Conservation (phyloP, 768 basidiomycete species). For the Suillus discolor region DNA sequence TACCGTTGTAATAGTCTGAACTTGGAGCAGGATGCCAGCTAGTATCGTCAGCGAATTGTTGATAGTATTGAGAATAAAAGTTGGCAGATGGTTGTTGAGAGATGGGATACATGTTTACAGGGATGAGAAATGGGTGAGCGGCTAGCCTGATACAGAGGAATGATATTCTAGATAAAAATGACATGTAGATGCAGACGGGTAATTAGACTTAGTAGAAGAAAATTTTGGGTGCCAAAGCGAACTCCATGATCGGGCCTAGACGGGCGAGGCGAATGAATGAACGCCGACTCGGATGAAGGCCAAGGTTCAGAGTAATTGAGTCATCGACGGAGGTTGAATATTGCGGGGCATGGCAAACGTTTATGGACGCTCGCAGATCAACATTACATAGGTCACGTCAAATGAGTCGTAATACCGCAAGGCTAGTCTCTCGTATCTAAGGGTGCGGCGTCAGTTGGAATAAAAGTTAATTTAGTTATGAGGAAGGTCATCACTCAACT, state of each 20-base stretch:
- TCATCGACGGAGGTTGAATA: too few species aligned
- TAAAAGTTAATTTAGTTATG: background rate
- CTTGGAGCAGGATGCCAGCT: background rate
- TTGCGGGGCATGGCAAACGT: too few species aligned
- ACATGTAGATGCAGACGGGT: background rate
- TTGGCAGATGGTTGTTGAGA: background rate
- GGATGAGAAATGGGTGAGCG: background rate
- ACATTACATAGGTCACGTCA: too few species aligned
- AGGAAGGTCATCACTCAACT: too few species aligned
- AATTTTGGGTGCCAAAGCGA: background rate
- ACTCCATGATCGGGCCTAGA: too few species aligned
- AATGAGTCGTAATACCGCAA: background rate
- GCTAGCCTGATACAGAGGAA: background rate
- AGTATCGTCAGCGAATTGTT: background rate
- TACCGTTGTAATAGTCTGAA: background rate
- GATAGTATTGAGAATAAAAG: constrained; percentile 2
- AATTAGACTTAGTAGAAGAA: background rate
- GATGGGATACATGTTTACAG: constrained; percentile 9
- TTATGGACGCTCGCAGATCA: background rate
- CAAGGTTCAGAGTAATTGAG: background rate
- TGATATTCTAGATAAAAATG: background rate
- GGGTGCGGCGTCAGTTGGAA: background rate
- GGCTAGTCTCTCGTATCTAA: background rate
- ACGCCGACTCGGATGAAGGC: background rate
- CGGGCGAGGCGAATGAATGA: background rate